These are phyloP conservation scores for Annulohypoxylon nitens DNA, from an alignment of 495 filamentous ascomycete genomes.

Conservation along the genomic window DNA sequence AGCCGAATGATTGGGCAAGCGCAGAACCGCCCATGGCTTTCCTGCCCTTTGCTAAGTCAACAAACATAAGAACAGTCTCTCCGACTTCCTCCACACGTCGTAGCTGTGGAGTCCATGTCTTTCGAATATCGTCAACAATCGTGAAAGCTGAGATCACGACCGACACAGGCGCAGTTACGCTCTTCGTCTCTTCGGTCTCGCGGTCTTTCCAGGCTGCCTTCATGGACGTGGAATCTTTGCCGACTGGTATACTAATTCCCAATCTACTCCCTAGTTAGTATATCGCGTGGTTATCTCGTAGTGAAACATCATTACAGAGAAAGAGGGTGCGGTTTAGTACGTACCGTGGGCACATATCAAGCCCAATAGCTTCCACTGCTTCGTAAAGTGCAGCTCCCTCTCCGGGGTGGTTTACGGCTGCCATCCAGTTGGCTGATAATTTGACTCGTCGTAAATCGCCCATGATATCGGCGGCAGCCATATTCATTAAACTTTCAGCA, in stretches of 20 bases:
- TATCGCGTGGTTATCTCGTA: background rate
- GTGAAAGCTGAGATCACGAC: constrained; percentile 92
- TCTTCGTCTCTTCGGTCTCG: constrained; percentile 74
- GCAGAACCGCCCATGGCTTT: constrained; percentile 92
- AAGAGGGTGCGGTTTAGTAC: constrained; percentile 58
- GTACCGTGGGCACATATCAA: constrained; percentile 83
- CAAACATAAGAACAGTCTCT: constrained; percentile 88
- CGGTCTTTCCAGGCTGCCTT: constrained; percentile 94
- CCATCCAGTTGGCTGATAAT: constrained; percentile 99
- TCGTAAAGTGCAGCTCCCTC: constrained; percentile 96
- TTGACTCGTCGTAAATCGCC: constrained; percentile 82
- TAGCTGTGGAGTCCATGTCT: constrained; percentile 94
- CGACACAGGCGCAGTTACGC: constrained; percentile 91
- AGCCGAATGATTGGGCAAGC: constrained; percentile 90
- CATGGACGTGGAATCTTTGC: constrained; percentile 99
- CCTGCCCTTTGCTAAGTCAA: constrained; percentile 83
- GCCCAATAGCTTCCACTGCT: constrained; percentile 90
- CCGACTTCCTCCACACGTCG: constrained; percentile 87
- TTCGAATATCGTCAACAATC: constrained; percentile 79
- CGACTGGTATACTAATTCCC: constrained; percentile 92
- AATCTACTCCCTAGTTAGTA: constrained; percentile 61
- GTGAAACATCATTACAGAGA: background rate
- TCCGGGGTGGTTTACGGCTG: constrained; percentile 90
- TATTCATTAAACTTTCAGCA: constrained; percentile 91
- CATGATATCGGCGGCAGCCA: constrained; percentile 86